phyloP scores from a whole-genome alignment of 1,284 basidiomycete genomes.

The Cryptococcus sp. region DNA sequence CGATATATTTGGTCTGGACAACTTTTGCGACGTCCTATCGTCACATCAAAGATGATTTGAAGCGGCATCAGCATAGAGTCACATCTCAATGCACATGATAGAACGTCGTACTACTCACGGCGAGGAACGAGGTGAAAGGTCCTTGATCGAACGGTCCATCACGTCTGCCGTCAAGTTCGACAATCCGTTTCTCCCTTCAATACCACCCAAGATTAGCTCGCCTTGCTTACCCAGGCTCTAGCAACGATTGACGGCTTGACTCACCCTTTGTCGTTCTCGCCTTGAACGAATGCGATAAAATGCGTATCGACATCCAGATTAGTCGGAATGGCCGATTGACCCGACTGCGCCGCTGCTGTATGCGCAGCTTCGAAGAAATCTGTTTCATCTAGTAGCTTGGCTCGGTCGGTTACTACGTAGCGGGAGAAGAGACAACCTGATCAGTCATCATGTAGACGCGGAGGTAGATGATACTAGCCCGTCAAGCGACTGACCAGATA shows the following conservation, averaged over 20 bases:
- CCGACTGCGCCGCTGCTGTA: constrained; percentile 64
- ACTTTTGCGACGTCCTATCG: constrained; percentile 70
- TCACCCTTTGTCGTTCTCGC: constrained; percentile 48
- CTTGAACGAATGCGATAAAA: constrained; percentile 80
- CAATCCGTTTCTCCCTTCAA: constrained; percentile 58
- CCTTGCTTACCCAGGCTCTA: not conserved
- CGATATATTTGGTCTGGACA: constrained; percentile 67
- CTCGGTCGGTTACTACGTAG: constrained; percentile 61
- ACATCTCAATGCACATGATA: not conserved
- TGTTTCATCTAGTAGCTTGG: constrained; percentile 70
- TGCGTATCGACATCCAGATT: constrained; percentile 69
- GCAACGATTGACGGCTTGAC: constrained; percentile 5
- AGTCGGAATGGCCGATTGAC: constrained; percentile 65
- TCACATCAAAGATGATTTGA: not conserved
- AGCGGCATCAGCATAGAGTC: too few species aligned
- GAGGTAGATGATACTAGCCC: constrained; percentile 57
- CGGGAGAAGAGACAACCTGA: not conserved
- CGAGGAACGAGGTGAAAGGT: constrained; percentile 61
- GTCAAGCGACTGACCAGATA: constrained; percentile 30
- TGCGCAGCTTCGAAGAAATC: constrained; percentile 76
- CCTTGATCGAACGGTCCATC: constrained; percentile 78
- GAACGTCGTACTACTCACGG: constrained; percentile 52
- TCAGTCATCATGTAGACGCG: constrained; percentile 1
- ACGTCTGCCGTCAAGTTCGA: constrained; percentile 78
- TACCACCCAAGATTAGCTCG: not conserved